Conservation (phyloP, 2,329 filamentous ascomycete genomes). For the Westerdykella sp. region DNA sequence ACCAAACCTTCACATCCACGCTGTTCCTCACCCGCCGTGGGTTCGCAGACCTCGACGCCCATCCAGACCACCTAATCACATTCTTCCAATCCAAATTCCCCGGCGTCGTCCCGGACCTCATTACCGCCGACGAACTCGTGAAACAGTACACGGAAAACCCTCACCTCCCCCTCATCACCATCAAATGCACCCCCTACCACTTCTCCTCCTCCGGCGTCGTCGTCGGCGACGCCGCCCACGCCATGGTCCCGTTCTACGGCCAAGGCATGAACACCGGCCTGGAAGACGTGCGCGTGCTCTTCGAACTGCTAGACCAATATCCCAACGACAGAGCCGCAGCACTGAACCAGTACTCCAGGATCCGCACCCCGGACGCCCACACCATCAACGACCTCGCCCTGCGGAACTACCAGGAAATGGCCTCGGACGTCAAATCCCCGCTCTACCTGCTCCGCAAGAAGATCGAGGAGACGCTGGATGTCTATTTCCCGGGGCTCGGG, state of each 20-base stretch:
- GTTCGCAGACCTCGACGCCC: conserved; percentile 62
- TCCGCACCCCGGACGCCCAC: conserved; percentile 71
- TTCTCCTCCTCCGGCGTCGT: conserved; percentile 72
- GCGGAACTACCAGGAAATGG: conserved; percentile 92
- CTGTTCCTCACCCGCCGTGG: conserved; percentile 73
- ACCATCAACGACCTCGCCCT: conserved; percentile 90
- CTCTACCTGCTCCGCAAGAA: conserved; percentile 76
- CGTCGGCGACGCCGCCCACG: conserved; percentile 88
- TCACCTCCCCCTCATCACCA: conserved; percentile 84
- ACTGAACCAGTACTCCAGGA: conserved; percentile 66
- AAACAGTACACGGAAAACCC: conserved; percentile 75
- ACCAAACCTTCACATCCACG: conserved; percentile 91
- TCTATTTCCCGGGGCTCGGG: conserved; percentile 68
- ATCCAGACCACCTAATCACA: conserved; percentile 49
- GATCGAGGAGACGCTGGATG: conserved; percentile 76
- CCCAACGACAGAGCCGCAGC: conserved; percentile 41
- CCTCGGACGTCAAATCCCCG: conserved; percentile 70
- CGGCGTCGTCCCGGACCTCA: conserved; percentile 65
- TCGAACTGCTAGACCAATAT: conserved; percentile 70
- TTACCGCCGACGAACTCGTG: conserved; percentile 60
- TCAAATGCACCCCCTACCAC: conserved; percentile 90
- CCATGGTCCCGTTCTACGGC: conserved; percentile 97
- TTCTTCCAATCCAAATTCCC: conserved; percentile 86
- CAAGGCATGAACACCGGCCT: conserved; percentile 97
- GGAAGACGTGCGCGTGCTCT: conserved; percentile 87